A percentile compares a stretch with the other conserved stretches of the same genome.
Evolutionary conservation across 805 yeast genomes (phyloP).

Genomic region (Ogataea saltuana): DNA sequence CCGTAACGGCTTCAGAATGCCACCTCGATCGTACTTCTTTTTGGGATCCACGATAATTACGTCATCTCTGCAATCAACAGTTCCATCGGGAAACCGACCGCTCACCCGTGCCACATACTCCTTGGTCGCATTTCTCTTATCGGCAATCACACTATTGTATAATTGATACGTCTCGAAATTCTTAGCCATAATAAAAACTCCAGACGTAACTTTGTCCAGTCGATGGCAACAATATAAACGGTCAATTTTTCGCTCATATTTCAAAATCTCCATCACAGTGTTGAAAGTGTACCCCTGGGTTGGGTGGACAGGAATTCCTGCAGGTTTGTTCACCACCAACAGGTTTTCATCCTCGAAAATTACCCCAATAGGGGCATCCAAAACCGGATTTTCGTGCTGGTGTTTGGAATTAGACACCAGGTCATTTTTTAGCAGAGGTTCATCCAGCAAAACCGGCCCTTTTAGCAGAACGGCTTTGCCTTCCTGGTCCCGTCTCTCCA

Average conservation of each 20-base stretch:
- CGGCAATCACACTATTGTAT: conserved; percentile 33
- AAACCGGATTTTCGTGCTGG: conserved; percentile 48
- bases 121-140: conserved; percentile 29
- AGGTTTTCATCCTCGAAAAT: conserved; percentile 40
- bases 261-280: conserved; percentile 44
- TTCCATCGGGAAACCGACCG: conserved; percentile 40
- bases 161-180: conserved; percentile 31
- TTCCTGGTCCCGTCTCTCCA: conserved; percentile 5
- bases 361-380: conserved; percentile 24
- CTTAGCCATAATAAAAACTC: conserved; percentile 47
- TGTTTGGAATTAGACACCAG: conserved; percentile 37
- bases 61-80: conserved; percentile 38
- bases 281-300: conserved; percentile 46
- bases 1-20: conserved; percentile 14
- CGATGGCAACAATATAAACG: conserved; percentile 44
- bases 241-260: conserved; percentile 28
- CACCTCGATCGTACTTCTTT: conserved; percentile 27
- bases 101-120: conserved; percentile 44
- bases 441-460: conserved; percentile 16
- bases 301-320: conserved; percentile 58
- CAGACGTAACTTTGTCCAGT: conserved; percentile 53
- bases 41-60: conserved; percentile 28
- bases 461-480: conserved; percentile 3
- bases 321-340: conserved; percentile 50
- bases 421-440: conserved; percentile 22